Evolutionary conservation across 2,329 filamentous ascomycete genomes (phyloP), one percentile per base, ranked within the genome.

Genomic region (Aspergillus tamarii): DNA sequence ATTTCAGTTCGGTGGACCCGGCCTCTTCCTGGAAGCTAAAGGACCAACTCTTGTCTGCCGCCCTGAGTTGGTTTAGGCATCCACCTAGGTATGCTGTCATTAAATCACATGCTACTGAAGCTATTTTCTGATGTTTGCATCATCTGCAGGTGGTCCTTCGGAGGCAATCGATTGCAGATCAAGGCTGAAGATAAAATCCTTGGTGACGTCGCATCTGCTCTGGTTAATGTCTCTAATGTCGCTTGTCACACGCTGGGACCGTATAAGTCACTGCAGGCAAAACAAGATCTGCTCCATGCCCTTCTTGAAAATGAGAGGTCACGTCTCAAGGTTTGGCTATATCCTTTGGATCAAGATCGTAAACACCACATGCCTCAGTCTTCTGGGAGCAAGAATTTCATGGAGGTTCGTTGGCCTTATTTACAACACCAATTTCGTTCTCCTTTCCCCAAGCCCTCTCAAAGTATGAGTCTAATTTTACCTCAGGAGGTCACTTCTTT

Each of bases 131-230:
- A 67, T 59, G 23, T 16, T 73, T 66, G 74, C 60, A 59, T 43
- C 60, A 59, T 43, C 16, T 59, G n/a, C 66, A 84, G 83, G 69
- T 99, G 95, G 94, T 96, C 95, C 0, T 98, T 95, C 78, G 95
- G 95, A 62, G 95, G 94, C 71, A 99, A 97, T 74, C 87, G 92
- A 56, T 81, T 99, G 19, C 95, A 99, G 75, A 84, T 98, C 58
- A 98, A 96, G 81, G 94, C 96, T 0, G 95, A 99, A 78, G 88
- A 93, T 39, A 90, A 91, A 68, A 82, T 97, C 21, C 85, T 98
- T 45, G 85, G 85, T 8, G 93, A 97, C 74, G 89, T 97, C 41
- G 82, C 89, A 56, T 76, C 80, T 12, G 86, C 89, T 16, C 80
- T 99, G 65, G 88, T 88, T 66, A 84, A 81, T 3, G 85, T 93